Base-by-base conservation (phyloP, 2,329 filamentous ascomycete genomes). In the Phaeophleospora eucalypticola region DNA sequence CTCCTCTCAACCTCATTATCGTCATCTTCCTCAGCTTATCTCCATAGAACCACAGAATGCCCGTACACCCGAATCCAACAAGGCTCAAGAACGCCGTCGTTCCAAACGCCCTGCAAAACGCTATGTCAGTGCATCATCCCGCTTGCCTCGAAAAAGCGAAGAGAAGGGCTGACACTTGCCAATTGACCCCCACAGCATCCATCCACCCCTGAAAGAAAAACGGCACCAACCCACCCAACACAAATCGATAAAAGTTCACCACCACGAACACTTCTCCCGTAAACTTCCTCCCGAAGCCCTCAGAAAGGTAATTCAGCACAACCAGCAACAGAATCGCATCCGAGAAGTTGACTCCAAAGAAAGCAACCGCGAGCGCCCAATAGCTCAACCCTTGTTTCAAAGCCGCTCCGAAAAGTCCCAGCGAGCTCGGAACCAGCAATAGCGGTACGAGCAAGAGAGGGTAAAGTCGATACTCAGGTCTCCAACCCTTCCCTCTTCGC, bases 311-410 rank as follows among this genome's bases (percentile, higher is more conserved):
- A 43, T 68, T 69, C 49, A 62, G 56, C 6, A 56, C 57, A 7
- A 68, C 57, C 2, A 66, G 66, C 17, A 67, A 57, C 8, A 58
- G 53, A 8, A 58, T 46, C 3, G 69, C 44, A 0, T 65, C 64
- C 0, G 61, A 65, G 35, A 74, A 63, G 3, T 64, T 69, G 7
- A 72, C 60, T 9, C 74, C 48, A 36, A 72, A 68, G n/a, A 65
- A 62, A 0, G 58, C 69, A 15, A 73, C 48, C 0, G 68, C 69
- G 4, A 73, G 60, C 0, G 72, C 62, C 53, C 65, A 63, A 54
- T 65, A 73, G 44, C 69, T 66, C 3, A 68, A 48, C 43, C 70
- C 65, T 41, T 72, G 67, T 47, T 71, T 59, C n/a, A 74, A 54
- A 1, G 61, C 62, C 1, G 65, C 64, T 8, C 71, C 71, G 18